Evolutionary conservation across 1,284 basidiomycete genomes (phyloP).

Genomic region (Sanghuangporus weigelae): DNA sequence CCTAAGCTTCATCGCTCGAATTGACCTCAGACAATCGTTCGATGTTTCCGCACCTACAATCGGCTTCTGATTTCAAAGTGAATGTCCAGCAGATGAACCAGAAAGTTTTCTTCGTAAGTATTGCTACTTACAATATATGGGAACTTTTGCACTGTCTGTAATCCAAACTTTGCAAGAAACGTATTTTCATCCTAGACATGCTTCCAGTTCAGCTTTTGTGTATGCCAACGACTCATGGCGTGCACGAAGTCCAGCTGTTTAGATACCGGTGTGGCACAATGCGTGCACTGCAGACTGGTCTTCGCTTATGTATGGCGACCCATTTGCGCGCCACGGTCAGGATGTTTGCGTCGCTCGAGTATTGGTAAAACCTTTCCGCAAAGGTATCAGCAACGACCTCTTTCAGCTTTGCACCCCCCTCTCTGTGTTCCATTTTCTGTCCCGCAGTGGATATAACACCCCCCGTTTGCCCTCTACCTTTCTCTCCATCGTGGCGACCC

Average conservation of each 20-base stretch:
- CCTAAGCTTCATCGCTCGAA: no score
- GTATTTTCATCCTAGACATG: background rate
- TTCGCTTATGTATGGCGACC: background rate
- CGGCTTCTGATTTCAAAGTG: no score
- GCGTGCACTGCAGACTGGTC: background rate
- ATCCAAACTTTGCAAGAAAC: background rate
- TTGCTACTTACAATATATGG: background rate
- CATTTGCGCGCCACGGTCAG: background rate
- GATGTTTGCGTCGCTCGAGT: background rate
- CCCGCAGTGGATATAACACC: background rate
- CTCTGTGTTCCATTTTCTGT: background rate
- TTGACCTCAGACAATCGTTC: no score
- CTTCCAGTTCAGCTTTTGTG: background rate
- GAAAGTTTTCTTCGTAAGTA: background rate
- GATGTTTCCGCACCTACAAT: no score
- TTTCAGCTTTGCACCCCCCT: background rate
- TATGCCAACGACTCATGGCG: background rate
- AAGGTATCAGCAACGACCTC: background rate
- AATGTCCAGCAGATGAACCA: no score
- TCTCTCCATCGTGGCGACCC: slow-evolving; percentile 10
- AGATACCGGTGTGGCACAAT: background rate
- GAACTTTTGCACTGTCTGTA: background rate
- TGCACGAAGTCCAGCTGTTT: background rate
- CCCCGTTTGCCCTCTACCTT: background rate
- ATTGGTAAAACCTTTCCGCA: background rate